Evolutionary conservation across 179 eudicot genomes (phyloP).

Genomic region (Pouteria campechiana): DNA sequence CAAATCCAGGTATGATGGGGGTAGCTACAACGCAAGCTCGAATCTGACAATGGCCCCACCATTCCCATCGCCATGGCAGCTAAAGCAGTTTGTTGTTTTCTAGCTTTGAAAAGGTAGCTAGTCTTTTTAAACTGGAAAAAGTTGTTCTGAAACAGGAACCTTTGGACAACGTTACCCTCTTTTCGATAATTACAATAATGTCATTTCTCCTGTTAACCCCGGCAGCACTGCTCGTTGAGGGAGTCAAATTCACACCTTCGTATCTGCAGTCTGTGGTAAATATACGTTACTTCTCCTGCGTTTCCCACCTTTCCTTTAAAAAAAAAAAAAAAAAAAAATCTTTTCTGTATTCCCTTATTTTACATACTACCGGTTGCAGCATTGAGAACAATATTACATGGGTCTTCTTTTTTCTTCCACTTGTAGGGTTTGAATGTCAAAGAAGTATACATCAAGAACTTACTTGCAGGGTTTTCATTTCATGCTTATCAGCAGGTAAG

Average conservation of each 20-base stretch:
- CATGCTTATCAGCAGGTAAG: slow-evolving; percentile 89
- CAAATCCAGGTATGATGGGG: no score
- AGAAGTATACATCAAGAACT: slow-evolving; percentile 47
- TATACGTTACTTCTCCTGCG: not conserved
- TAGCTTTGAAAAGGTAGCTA: not conserved
- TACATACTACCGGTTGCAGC: not conserved
- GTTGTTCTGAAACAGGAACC: slow-evolving; percentile 51
- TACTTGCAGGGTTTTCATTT: slow-evolving; percentile 72
- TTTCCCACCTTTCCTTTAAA: not conserved
- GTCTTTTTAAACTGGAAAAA: no score
- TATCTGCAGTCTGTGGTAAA: slow-evolving; percentile 66
- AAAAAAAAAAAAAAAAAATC: not conserved
- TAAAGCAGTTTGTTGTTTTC: no score
- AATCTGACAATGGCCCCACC: no score
- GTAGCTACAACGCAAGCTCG: no score
- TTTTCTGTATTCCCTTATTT: not conserved
- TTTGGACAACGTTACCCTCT: slow-evolving; percentile 83
- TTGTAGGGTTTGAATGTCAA: slow-evolving; percentile 61
- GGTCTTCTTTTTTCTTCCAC: slow-evolving; percentile 8
- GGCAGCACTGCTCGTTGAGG: slow-evolving; percentile 59
- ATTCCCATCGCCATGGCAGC: no score
- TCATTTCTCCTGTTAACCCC: slow-evolving; percentile 55
- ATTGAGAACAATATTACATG: no score
- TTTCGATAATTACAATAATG: slow-evolving; percentile 71
- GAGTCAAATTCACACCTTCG: slow-evolving; percentile 70